These are phyloP conservation scores for Tetrahymena malaccensis DNA, from an alignment of 73 alveolate genomes.

Conservation along the genomic window DNA sequence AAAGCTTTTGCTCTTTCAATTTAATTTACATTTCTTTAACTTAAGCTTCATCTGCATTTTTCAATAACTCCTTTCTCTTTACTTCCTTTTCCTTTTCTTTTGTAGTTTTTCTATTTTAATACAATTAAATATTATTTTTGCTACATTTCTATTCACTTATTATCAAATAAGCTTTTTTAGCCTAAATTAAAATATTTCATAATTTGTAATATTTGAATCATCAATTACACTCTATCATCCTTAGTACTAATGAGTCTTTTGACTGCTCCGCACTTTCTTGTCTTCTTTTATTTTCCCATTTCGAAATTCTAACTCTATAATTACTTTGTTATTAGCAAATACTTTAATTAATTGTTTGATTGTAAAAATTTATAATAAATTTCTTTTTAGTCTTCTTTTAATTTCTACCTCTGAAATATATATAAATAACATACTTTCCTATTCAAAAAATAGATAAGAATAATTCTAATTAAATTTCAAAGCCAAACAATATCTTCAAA, in stretches of 20 bases:
- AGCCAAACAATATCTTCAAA: neutral
- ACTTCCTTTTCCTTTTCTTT: conserved; percentile 16
- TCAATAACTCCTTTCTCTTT: conserved; percentile 45
- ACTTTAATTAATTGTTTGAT: neutral
- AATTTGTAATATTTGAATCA: conserved; percentile 25
- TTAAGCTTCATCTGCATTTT: conserved; percentile 22
- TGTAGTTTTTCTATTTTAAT: neutral
- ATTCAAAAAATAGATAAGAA: neutral
- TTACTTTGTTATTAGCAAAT: neutral
- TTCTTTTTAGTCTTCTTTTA: neutral
- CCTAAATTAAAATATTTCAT: conserved; percentile 44
- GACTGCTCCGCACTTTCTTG: conserved; percentile 90
- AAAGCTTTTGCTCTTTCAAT: neutral
- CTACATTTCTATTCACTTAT: neutral
- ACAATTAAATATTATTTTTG: neutral
- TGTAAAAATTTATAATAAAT: neutral
- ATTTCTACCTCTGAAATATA: neutral
- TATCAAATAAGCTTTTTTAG: neutral
- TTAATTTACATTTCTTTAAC: neutral
- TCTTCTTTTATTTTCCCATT: conserved; percentile 90
- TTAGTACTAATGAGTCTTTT: conserved; percentile 88
- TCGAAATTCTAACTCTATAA: neutral
- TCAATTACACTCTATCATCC: conserved; percentile 68
- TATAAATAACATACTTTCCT: neutral
- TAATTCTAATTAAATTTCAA: neutral